These are phyloP conservation scores for Aureobasidium sp. DNA, from an alignment of 2,329 filamentous ascomycete species.

Conservation along the genomic window DNA sequence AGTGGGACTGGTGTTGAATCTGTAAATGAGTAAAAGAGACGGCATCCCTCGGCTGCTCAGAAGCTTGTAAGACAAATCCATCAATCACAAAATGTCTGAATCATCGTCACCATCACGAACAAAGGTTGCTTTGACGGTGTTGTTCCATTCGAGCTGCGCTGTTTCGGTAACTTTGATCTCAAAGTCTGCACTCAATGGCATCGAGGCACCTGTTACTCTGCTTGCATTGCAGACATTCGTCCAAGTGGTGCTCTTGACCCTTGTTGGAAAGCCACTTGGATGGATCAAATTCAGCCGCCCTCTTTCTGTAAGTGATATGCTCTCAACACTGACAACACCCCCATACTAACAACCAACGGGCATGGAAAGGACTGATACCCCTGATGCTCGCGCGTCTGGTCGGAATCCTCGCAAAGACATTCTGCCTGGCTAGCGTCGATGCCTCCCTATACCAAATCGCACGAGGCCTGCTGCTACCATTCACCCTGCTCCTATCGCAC, in stretches of 20 bases:
- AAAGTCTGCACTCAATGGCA: conserved; percentile 5
- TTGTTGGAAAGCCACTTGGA: conserved; percentile 2
- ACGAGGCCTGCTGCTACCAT: conserved; percentile 2
- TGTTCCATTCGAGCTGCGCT: conserved; percentile 8
- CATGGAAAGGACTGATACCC: conserved; percentile 3
- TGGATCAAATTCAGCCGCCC: conserved; percentile 6
- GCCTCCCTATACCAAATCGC: conserved; percentile 8
- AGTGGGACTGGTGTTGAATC: background rate
- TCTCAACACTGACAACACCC: too few species aligned
- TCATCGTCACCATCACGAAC: conserved; percentile 1
- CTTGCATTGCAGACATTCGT: conserved; percentile 7
- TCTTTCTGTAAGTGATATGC: background rate
- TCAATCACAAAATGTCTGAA: background rate
- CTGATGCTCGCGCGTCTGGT: conserved; percentile 5
- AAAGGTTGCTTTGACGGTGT: conserved; percentile 6
- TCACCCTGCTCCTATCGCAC: conserved; percentile 4
- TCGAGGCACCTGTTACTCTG: conserved; percentile 3
- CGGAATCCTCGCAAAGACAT: conserved; percentile 8
- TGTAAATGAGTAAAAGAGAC: background rate
- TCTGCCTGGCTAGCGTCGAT: conserved; percentile 8
- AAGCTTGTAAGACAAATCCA: background rate
- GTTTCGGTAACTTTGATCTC: conserved; percentile 9
- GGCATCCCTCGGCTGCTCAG: background rate
- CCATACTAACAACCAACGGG: too few species aligned
- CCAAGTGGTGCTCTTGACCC: conserved; percentile 1